phyloP scores from a whole-genome alignment of 306 rosid species.

The Castanopsis chinensis region DNA sequence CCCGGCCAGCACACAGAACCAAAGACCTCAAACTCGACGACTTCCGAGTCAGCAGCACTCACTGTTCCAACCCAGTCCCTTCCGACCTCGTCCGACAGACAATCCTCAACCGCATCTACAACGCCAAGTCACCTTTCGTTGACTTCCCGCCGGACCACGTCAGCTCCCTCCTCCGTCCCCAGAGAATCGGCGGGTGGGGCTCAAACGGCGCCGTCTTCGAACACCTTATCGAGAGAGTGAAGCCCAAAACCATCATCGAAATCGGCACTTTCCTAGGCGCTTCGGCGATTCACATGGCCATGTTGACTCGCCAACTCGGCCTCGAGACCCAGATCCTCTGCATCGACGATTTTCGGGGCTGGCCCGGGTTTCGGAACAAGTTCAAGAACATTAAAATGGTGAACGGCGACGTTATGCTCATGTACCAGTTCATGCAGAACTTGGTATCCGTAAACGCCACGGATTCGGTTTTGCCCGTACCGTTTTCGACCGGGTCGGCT shows the following conservation, averaged over 20 bases:
- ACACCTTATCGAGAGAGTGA: slow-evolving; percentile 49
- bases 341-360: slow-evolving; percentile 69
- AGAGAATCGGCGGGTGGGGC: slow-evolving; percentile 52
- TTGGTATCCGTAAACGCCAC: slow-evolving; percentile 35
- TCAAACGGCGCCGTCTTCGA: slow-evolving; percentile 59
- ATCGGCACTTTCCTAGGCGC: slow-evolving; percentile 85
- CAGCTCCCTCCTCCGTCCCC: slow-evolving; percentile 27
- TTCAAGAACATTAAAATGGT: slow-evolving; percentile 35
- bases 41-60: slow-evolving; percentile 49
- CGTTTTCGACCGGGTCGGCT: slow-evolving; percentile 55
- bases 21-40: slow-evolving; percentile 33
- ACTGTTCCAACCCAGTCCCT: slow-evolving; percentile 50
- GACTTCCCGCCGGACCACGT: slow-evolving; percentile 62
- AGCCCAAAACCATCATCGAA: slow-evolving; percentile 58
- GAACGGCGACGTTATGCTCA: slow-evolving; percentile 66
- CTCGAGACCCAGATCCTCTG: slow-evolving; percentile 56
- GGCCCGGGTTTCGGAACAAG: slow-evolving; percentile 63
- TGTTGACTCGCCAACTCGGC: slow-evolving; percentile 49
- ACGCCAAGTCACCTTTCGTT: slow-evolving; percentile 51
- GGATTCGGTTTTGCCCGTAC: slow-evolving; percentile 54
- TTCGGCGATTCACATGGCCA: slow-evolving; percentile 73
- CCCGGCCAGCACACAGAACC: not conserved
- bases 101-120: slow-evolving; percentile 44
- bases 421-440: slow-evolving; percentile 62
- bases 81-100: slow-evolving; percentile 43